Evolutionary conservation across 768 basidiomycete species (phyloP).

Genomic region (Rhizopogon roseolus): DNA sequence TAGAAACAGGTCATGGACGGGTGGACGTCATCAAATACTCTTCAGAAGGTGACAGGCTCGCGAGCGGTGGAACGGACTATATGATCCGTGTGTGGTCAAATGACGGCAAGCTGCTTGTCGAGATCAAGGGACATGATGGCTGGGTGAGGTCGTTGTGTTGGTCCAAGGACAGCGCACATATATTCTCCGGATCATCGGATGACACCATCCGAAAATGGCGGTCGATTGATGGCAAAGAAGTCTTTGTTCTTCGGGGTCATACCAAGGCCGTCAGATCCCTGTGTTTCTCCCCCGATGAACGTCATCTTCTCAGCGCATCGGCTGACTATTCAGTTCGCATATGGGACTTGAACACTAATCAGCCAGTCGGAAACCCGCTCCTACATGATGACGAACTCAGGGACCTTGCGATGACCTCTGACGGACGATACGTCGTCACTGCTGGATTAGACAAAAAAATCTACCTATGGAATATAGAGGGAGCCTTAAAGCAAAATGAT

Average conservation of each 20-base stretch:
- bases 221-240: background rate
- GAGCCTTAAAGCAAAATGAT: background rate
- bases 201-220: background rate
- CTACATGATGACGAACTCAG: constrained; percentile 80
- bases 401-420: constrained; percentile 75
- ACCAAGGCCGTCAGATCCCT: background rate
- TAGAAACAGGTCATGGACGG: background rate
- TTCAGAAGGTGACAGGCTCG: background rate
- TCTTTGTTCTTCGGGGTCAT: background rate
- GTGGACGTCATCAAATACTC: background rate
- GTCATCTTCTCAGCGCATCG: background rate
- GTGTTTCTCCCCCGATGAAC: background rate
- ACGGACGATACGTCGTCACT: constrained; percentile 82
- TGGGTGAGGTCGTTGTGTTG: background rate
- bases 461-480: constrained; percentile 79
- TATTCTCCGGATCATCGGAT: background rate
- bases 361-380: background rate
- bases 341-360: background rate
- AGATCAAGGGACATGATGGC: background rate
- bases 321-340: background rate
- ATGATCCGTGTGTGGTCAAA: background rate
- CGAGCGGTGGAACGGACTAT: background rate
- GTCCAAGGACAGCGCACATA: background rate
- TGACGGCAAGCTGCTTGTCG: background rate
- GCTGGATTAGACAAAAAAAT: constrained; percentile 80